Conservation (phyloP, 108 stramenopile species). For the Nitzschia putrida region DNA sequence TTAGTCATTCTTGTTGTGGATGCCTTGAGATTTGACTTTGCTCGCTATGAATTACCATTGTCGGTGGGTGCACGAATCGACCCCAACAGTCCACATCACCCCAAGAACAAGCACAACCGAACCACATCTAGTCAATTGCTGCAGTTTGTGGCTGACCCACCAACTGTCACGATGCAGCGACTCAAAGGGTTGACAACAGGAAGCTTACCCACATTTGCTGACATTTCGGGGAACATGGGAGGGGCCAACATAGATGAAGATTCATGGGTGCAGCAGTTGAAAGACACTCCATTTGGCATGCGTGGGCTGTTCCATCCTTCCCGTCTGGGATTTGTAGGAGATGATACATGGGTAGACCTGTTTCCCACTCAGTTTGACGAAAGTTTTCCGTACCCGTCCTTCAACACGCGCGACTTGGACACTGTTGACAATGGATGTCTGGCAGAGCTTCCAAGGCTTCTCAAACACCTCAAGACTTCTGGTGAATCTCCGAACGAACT, state of each 20-base stretch:
- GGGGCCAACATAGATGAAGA: conserved; percentile 83
- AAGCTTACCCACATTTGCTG: conserved; percentile 94
- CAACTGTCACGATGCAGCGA: conserved; percentile 98
- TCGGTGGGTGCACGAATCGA: conserved; percentile 69
- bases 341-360: conserved; percentile 96
- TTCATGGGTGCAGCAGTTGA: conserved; percentile 79
- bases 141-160: conserved; percentile 96
- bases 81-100: conserved; percentile 1
- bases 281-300: conserved; percentile 19
- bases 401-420: conserved; percentile 96
- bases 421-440: conserved; percentile 96
- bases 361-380: conserved; percentile 90
- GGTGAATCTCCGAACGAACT: conserved; percentile 43
- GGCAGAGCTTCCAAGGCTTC: conserved; percentile 56
- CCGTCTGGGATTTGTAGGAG: conserved; percentile 89
- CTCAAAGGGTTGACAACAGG: conserved; percentile 96
- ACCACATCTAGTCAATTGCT: conserved; percentile 54
- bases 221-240: conserved; percentile 77
- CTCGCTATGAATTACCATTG: conserved; percentile 65
- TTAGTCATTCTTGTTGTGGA: conserved; percentile 91
- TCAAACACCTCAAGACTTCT: conserved; percentile 40
- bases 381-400: conserved; percentile 88
- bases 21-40: conserved; percentile 96
- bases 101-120: conserved; percentile 11
- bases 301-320: conserved; percentile 27